Percentiles rank a stretch among this genome's conserved stretches.
Conservation (phyloP, 2,329 filamentous ascomycete genomes). For the Aureobasidium sp. region DNA sequence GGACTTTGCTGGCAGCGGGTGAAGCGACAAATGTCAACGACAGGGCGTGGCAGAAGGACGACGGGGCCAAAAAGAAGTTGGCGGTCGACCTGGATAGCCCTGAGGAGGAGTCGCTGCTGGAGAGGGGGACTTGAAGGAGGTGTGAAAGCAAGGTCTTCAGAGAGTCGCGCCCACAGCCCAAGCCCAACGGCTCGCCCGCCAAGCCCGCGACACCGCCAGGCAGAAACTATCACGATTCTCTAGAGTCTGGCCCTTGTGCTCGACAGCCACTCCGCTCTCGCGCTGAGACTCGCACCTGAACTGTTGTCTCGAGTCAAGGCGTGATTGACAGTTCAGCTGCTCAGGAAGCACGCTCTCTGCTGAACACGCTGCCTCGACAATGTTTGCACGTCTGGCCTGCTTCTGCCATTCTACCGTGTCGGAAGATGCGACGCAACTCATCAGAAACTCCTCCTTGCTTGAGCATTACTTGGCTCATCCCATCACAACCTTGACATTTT, state of each 20-base stretch:
- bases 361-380: neutral
- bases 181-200: neutral
- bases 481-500: neutral
- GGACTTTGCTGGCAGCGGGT: neutral
- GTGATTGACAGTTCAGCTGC: neutral
- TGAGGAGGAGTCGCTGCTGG: neutral
- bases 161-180: neutral
- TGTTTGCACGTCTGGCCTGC: neutral
- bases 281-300: neutral
- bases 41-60: constrained; percentile 1
- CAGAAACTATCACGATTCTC: neutral
- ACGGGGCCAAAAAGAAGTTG: constrained; percentile 7
- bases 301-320: neutral
- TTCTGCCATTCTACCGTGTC: neutral
- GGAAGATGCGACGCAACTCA: neutral
- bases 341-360: neutral
- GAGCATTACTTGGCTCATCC: neutral
- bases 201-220: neutral
- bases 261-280: neutral
- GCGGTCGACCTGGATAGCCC: constrained; percentile 9
- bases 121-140: neutral
- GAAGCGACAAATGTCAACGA: constrained; percentile 3
- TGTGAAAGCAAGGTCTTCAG: constrained; percentile 6
- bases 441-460: neutral
- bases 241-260: neutral